Evolutionary conservation across 768 basidiomycete genomes (phyloP), one percentile per base, ranked within the genome.

Genomic region (Macrolepiota dolichaula): DNA sequence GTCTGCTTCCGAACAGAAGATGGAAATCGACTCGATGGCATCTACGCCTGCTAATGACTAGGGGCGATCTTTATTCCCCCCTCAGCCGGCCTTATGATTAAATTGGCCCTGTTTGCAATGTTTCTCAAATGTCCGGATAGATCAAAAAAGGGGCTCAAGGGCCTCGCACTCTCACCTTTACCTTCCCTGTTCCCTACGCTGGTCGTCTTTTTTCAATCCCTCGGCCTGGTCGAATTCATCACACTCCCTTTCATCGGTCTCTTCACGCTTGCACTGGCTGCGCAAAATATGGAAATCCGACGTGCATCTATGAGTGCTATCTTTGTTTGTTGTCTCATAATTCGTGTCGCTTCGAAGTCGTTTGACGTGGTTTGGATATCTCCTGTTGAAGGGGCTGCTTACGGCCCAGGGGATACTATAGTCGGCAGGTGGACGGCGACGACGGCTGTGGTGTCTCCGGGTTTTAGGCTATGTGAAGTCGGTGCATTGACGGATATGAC

Each of bases 1-100:
- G 25, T 67, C 65, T 13, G 62, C 63, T 2, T 64, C 63, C 12
- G 73, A 77, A 24, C 49, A 66, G 4, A 79, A 77, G 63, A 88
- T 89, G 82, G 89, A 90, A 65, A 72, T 91, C 40, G 89, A 91
- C 68, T 91, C 89, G 13, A 86, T 84, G 60, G 89, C 89, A 27
- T 90, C 89, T 3, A 91, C 89, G 3, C 89, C 89, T 11, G 76
- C 79, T 58, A 72, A 77, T 19, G 76, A 73, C 55, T 69, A 52
- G 55, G 10, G 15, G 37, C 9, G n/a, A 5, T 17, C 9, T 6
- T 15, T 13, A 25, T 51, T 46, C 19, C 24, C 59, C 36, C 37
- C 15, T 13, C 42, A 19, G 40, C 29, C 29, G 29, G 32, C 40
- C 46, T 42, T n/a, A 15, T n/a, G n/a, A n/a, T 19, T n/a, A 6